A percentile compares a stretch with the other conserved stretches of the same genome.
phyloP scores from a whole-genome alignment of 768 basidiomycete species.

The Hebeloma cylindrosporum region DNA sequence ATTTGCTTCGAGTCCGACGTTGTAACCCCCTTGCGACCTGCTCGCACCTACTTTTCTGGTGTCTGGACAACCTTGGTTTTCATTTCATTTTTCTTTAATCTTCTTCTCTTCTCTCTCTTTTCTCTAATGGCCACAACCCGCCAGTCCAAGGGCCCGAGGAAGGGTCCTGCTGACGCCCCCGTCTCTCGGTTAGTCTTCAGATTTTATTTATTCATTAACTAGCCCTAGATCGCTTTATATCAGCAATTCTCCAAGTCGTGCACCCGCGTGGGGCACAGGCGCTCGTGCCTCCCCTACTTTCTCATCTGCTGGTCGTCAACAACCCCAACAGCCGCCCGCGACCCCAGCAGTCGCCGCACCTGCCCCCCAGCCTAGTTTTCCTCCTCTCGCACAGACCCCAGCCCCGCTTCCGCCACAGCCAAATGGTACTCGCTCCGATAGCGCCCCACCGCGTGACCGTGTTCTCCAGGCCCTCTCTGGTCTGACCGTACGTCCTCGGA shows the following conservation, averaged over 20 bases:
- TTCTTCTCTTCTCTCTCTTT: constrained; percentile 32
- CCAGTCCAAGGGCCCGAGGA: constrained; percentile 63
- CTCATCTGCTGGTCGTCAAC: constrained; percentile 48
- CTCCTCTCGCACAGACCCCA: constrained; percentile 30
- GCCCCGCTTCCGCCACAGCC: constrained; percentile 49
- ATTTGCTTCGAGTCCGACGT: constrained; percentile 21
- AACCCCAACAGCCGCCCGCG: constrained; percentile 11
- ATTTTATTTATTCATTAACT: too few species aligned
- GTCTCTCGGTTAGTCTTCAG: constrained; percentile 48
- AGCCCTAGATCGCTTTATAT: constrained; percentile 17
- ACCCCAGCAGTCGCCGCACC: constrained; percentile 12
- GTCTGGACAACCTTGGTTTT: constrained; percentile 36
- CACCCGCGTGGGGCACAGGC: constrained; percentile 60
- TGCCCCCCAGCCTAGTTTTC: constrained; percentile 13
- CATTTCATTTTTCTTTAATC: constrained; percentile 20
- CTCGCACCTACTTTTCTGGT: constrained; percentile 33
- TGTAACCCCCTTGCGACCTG: constrained; percentile 28
- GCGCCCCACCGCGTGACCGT: constrained; percentile 47
- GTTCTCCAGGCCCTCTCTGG: constrained; percentile 66
- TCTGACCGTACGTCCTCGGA: constrained; percentile 56
- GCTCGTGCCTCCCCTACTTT: constrained; percentile 71
- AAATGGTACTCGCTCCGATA: constrained; percentile 51
- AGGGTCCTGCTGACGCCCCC: constrained; percentile 58
- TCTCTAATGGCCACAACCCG: constrained; percentile 63
- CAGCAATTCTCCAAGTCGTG: constrained; percentile 36